phyloP scores from a whole-genome alignment of 257 asterid species.

The Ilex asprella region DNA sequence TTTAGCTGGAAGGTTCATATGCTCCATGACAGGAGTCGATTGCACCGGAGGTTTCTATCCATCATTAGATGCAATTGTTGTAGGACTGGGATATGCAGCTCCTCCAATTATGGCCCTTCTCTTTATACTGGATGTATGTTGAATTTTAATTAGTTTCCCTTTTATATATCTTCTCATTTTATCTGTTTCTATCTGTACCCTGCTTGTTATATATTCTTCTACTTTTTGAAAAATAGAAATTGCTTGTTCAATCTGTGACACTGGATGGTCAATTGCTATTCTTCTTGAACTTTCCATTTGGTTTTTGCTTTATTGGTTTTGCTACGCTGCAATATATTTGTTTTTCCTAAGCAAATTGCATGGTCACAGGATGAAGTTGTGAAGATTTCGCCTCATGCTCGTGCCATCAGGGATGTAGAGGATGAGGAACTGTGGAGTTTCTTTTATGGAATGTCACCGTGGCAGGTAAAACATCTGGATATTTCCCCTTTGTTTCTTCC shows the following conservation, averaged over 20 bases:
- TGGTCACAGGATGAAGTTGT: slow-evolving; percentile 81
- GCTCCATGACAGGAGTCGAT: slow-evolving; percentile 84
- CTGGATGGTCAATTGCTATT: too few relatives aligned
- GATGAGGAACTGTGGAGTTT: slow-evolving; percentile 86
- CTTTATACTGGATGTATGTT: slow-evolving; percentile 76
- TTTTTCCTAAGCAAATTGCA: neutral
- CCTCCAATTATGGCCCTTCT: slow-evolving; percentile 98
- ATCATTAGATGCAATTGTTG: slow-evolving; percentile 69
- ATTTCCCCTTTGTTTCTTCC: neutral
- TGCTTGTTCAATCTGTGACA: too few relatives aligned
- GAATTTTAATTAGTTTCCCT: neutral
- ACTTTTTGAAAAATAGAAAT: too few relatives aligned
- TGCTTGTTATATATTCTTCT: too few relatives aligned
- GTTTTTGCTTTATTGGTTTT: neutral
- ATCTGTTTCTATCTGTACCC: too few relatives aligned
- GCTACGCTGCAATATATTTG: too few relatives aligned
- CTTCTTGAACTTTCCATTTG: neutral
- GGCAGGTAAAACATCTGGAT: slow-evolving; percentile 60
- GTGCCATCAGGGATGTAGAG: slow-evolving; percentile 94
- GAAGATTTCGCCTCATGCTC: slow-evolving; percentile 92
- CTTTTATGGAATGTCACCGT: slow-evolving; percentile 90
- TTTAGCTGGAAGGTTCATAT: slow-evolving; percentile 83
- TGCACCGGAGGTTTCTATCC: slow-evolving; percentile 75
- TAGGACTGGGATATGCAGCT: slow-evolving; percentile 91
- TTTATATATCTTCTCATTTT: too few relatives aligned